Conservation (phyloP, 129 eudicot species). For the Saposhnikovia divaricata region DNA sequence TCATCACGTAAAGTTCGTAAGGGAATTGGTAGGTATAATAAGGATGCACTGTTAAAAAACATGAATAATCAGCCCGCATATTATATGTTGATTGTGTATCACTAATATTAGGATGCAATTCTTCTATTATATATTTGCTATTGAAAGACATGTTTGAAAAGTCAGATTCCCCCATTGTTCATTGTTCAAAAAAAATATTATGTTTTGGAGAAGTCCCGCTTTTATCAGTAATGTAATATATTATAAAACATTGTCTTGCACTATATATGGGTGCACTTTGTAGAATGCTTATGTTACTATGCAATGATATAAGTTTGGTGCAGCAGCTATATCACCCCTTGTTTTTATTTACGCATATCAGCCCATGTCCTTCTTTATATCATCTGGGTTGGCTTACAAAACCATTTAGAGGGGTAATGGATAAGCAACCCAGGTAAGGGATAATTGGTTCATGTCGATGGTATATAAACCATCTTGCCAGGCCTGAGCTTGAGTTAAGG, state of each 20-base stretch:
- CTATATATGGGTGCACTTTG: neutral
- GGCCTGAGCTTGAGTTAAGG: neutral
- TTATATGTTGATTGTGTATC: no score
- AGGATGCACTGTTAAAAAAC: neutral
- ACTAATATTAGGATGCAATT: no score
- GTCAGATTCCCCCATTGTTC: neutral
- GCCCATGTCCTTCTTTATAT: neutral
- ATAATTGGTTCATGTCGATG: neutral
- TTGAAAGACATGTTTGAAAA: neutral
- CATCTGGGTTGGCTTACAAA: neutral
- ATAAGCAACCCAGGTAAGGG: neutral
- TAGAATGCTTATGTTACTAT: neutral
- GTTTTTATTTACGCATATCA: neutral
- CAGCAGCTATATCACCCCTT: neutral
- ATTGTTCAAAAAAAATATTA: neutral
- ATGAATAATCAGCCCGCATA: no score
- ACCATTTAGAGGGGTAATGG: neutral
- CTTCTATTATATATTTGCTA: neutral
- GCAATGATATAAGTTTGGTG: neutral
- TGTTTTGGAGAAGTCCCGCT: neutral
- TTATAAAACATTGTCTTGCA: neutral
- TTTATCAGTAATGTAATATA: neutral
- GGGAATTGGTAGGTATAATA: neutral
- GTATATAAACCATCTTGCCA: neutral
- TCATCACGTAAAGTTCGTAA: neutral